Evolutionary conservation across 2,329 filamentous ascomycete species (phyloP).

Genomic region (Tolypocladium endophyticum): DNA sequence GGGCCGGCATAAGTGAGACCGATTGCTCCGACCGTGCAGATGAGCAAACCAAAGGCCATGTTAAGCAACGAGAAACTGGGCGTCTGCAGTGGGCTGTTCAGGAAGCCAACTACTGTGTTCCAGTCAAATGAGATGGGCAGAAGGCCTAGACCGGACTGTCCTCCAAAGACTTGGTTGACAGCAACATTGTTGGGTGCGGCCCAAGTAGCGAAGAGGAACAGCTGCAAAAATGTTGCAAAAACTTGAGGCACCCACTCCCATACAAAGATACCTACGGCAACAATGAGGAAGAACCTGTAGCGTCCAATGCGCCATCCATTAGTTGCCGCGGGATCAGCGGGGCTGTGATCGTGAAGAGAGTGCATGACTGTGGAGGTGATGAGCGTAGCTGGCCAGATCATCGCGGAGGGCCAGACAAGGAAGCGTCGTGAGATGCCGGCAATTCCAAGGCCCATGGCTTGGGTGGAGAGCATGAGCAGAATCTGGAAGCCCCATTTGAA

Average conservation of each 20-base stretch:
- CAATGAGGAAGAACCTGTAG: constrained; percentile 46
- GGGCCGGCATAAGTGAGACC: constrained; percentile 39
- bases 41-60: constrained; percentile 39
- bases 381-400: constrained; percentile 53
- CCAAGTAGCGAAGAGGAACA: constrained; percentile 53
- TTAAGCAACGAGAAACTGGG: constrained; percentile 52
- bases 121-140: constrained; percentile 59
- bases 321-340: constrained; percentile 36
- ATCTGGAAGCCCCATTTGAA: constrained; percentile 48
- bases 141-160: constrained; percentile 47
- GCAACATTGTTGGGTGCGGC: constrained; percentile 49
- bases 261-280: constrained; percentile 37
- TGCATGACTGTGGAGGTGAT: constrained; percentile 54
- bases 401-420: constrained; percentile 49
- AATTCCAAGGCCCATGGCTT: constrained; percentile 53
- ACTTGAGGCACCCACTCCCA: constrained; percentile 51
- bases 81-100: constrained; percentile 45
- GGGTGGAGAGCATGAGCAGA: constrained; percentile 48
- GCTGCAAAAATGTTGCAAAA: constrained; percentile 45
- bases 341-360: constrained; percentile 50
- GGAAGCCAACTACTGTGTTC: constrained; percentile 47
- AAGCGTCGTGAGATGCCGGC: constrained; percentile 50
- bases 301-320: constrained; percentile 51
- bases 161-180: constrained; percentile 57
- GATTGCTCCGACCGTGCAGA: constrained; percentile 40